These are phyloP conservation scores for Penicillium goetzii DNA, from an alignment of 495 filamentous ascomycete genomes.

Conservation along the genomic window DNA sequence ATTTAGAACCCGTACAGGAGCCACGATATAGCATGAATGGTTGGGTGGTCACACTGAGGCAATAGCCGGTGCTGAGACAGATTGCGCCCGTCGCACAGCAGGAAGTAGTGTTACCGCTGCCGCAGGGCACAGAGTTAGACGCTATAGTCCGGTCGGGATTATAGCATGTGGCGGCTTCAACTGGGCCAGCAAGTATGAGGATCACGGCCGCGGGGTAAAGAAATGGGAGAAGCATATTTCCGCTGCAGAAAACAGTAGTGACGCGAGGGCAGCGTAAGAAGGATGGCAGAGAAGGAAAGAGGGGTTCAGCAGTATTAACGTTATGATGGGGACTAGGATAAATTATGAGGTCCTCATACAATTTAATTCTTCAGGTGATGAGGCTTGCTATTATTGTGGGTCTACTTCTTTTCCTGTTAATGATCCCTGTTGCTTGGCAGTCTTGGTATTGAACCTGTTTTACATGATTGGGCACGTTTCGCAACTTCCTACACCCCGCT, in stretches of 20 bases:
- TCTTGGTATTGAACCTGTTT: neutral
- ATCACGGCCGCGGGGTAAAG: neutral
- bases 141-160: conserved; percentile 18
- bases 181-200: neutral
- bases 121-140: conserved; percentile 13
- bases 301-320: neutral
- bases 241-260: neutral
- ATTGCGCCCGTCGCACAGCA: conserved; percentile 16
- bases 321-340: neutral
- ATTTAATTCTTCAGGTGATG: neutral
- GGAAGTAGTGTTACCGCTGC: conserved; percentile 8
- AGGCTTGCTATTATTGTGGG: neutral
- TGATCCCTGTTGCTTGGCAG: conserved; percentile 5
- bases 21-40: conserved; percentile 15
- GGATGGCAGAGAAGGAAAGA: no score
- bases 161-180: conserved; percentile 16
- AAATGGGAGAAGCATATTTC: neutral
- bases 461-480: no score
- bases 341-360: neutral
- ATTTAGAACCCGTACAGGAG: conserved; percentile 17
- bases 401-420: neutral
- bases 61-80: conserved; percentile 21
- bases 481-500: no score
- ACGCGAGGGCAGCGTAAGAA: no score
- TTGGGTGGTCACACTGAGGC: conserved; percentile 15